Percentiles rank a stretch among this genome's conserved stretches.
Evolutionary conservation across 495 filamentous ascomycete species (phyloP).

Genomic region (Neurospora sp.): DNA sequence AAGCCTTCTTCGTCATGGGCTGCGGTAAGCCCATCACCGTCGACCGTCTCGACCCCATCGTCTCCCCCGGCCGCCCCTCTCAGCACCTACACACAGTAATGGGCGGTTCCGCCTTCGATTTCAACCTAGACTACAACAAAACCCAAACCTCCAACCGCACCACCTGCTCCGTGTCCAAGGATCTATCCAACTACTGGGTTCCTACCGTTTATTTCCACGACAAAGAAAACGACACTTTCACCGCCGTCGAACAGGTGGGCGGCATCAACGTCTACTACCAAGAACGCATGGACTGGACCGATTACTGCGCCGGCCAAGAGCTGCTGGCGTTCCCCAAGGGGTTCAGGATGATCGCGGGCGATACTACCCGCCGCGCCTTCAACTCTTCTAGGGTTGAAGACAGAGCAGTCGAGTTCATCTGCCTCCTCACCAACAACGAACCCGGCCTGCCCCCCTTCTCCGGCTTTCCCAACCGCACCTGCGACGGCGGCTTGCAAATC

Average conservation of each 20-base stretch:
- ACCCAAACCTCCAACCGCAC: constrained; percentile 42
- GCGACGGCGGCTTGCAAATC: constrained; percentile 50
- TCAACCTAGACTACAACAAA: constrained; percentile 45
- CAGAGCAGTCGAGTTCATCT: constrained; percentile 41
- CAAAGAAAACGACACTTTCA: constrained; percentile 54
- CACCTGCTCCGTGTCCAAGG: constrained; percentile 49
- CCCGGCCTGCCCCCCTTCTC: constrained; percentile 23
- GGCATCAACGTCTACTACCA: constrained; percentile 29
- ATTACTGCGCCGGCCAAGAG: constrained; percentile 26
- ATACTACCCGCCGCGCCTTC: constrained; percentile 36
- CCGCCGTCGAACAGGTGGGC: constrained; percentile 45
- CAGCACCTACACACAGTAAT: constrained; percentile 58
- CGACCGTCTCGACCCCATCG: constrained; percentile 56
- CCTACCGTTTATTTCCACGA: constrained; percentile 55
- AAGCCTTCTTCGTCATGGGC: constrained; percentile 17
- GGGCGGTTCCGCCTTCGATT: constrained; percentile 56
- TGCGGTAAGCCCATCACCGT: constrained; percentile 20
- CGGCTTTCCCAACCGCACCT: constrained; percentile 41
- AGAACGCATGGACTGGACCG: constrained; percentile 34
- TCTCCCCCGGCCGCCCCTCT: constrained; percentile 44
- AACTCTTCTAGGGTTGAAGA: constrained; percentile 22
- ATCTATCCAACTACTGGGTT: constrained; percentile 68
- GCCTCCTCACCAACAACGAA: constrained; percentile 28
- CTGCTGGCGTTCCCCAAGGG: constrained; percentile 51
- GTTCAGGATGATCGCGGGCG: constrained; percentile 60